Evolutionary conservation across 2,329 filamentous ascomycete genomes (phyloP), one percentile per base, ranked within the genome.

Genomic region (Allantophomopsis lycopodina): DNA sequence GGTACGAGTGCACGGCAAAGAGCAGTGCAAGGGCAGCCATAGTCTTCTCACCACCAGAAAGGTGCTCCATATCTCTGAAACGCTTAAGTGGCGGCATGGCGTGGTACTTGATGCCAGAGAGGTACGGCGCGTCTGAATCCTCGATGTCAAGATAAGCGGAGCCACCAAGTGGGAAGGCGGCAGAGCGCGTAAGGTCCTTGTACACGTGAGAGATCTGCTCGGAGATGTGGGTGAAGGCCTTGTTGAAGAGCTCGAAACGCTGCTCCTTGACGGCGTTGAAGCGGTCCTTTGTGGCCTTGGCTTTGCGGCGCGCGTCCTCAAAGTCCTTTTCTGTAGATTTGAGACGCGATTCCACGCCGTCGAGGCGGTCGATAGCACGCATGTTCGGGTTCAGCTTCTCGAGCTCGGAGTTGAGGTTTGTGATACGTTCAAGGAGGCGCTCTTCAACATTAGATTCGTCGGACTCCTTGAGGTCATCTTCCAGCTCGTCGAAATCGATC

Each of bases 51-150:
- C 91, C 91, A 52, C 91, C 91, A 1, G 86, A 94, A 8, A 98
- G 68, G 57, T 95, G 91, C 60, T 98, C 91, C 91, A 98, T 98
- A 59, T 98, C 93, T 51, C 91, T 76, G 73, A 98, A 98, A 35
- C 91, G 86, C 65, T 98, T 98, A 46, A 95, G 76, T 1, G 91
- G 91, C 15, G 91, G 91, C 88, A 96, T 98, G 46, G 91, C 93
- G 57, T 96, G 88, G 62, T 98, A 98, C 56, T 94, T 95, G 62
- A 98, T 87, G 23, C 91, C 91, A 32, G 84, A 86, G 4, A 95
- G 74, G 59, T 96, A 98, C 1, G 91, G 91, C 54, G 94, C 89
- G 47, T 94, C 87, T n/a, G 81, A 84, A 58, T 98, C 89, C 58
- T 81, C 76, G 42, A 93, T 88, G 55, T 95, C 88, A 36, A 98